Conservation (phyloP, 2,329 filamentous ascomycete species). For the Fonsecaea pugnacius region DNA sequence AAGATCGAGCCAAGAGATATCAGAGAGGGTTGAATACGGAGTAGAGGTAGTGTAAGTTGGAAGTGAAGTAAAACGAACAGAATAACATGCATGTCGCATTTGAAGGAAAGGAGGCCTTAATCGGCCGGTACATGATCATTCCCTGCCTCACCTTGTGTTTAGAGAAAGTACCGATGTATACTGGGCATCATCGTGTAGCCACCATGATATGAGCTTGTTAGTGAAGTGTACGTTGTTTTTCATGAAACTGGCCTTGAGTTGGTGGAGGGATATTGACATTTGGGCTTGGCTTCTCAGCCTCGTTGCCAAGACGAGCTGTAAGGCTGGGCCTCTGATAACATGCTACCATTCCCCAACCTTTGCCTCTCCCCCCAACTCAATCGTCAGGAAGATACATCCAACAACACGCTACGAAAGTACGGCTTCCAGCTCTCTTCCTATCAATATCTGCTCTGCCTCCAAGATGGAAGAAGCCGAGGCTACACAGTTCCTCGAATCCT, state of each 20-base stretch:
- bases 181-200: neutral
- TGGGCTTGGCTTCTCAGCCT: neutral
- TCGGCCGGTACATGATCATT: neutral
- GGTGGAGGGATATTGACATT: neutral
- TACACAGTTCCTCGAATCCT: conserved; percentile 35
- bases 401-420: neutral
- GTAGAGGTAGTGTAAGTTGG: neutral
- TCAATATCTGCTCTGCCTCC: neutral
- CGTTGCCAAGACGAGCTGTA: neutral
- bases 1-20: neutral
- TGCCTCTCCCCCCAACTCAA: neutral
- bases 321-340: neutral
- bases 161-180: neutral
- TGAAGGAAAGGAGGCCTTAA: neutral
- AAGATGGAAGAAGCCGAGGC: conserved; percentile 35
- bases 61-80: neutral
- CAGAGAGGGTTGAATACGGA: neutral
- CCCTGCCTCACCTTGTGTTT: neutral
- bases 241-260: neutral
- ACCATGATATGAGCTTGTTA: neutral
- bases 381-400: neutral
- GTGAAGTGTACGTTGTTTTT: neutral
- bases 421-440: neutral
- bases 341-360: neutral
- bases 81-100: neutral